Evolutionary conservation across 2,329 filamentous ascomycete species (phyloP), one percentile per base, ranked within the genome.

Genomic region (Aspergillus sojae): DNA sequence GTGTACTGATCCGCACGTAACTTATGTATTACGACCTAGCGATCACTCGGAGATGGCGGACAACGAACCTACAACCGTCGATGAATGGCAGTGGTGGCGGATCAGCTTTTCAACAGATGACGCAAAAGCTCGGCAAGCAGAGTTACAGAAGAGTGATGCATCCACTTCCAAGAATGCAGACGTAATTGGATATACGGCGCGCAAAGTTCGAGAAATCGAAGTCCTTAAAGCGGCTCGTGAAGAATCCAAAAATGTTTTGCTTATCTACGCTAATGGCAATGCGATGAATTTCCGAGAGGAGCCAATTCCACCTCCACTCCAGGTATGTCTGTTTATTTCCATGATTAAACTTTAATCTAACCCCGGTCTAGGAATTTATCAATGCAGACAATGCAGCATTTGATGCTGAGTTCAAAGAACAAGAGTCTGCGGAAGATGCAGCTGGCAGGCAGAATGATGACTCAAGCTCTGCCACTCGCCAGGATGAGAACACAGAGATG

Each of bases 191-290:
- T 82, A 79, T 62, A 80, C 77, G 9, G 72, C 76, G 36, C 71
- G 67, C 43, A 80, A 78, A 65, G 79, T 86, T 26, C 77, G 78
- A 4, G 82, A 86, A 62, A 77, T 81, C 50, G 82, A 87, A 63
- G 87, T 88, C 11, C 79, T 89, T 58, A 76, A 81, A 67, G 79
- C 85, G 66, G 83, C 84, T 59, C 80, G 79, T 28, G 79, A 82
- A 41, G 86, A 88, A 67, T 80, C 81, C 58, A 79, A 75, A 36
- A 81, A 79, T 10, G 85, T 83, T 2, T 73, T 89, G 1, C 80
- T 89, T 11, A 83, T 89, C 3, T 89, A 89, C 71, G 87, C 86
- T 23, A 86, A 82, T 68, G 81, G 85, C 26, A 76, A 76, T 61
- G 81, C 82, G 23, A 70, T 82, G 61, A 72, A 71, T 28, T 74